Evolutionary conservation across 2,329 filamentous ascomycete genomes (phyloP).

Genomic region (Pezicula radicicola): DNA sequence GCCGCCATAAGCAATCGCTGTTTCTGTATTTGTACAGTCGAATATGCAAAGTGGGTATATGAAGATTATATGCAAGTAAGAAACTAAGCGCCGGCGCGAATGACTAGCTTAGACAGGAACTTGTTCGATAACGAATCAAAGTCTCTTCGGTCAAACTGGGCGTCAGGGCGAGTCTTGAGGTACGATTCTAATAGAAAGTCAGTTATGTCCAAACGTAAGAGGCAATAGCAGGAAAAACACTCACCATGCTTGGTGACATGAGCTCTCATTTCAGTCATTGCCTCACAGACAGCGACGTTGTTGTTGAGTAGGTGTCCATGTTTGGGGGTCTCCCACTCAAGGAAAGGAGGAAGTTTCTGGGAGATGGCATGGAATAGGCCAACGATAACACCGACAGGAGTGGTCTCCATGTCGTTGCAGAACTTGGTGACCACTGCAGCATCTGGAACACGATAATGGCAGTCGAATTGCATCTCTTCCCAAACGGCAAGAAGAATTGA

Average conservation of each 20-base stretch:
- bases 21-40: conserved; percentile 24
- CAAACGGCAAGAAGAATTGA: conserved; percentile 91
- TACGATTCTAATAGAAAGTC: conserved; percentile 70
- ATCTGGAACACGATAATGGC: conserved; percentile 90
- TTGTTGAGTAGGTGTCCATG: conserved; percentile 90
- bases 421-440: conserved; percentile 85
- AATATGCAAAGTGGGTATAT: conserved; percentile 26
- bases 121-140: conserved; percentile 97
- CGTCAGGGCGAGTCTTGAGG: conserved; percentile 69
- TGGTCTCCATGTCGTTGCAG: conserved; percentile 94
- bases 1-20: neutral
- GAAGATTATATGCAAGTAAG: conserved; percentile 18
- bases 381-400: conserved; percentile 92
- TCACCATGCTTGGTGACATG: conserved; percentile 93
- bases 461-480: conserved; percentile 99
- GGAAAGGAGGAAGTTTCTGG: conserved; percentile 88
- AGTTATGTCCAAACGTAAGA: conserved; percentile 30
- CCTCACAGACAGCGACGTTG: conserved; percentile 88
- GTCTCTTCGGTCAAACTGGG: conserved; percentile 85
- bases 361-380: conserved; percentile 97
- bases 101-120: conserved; percentile 93
- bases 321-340: conserved; percentile 90
- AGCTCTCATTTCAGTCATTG: conserved; percentile 91
- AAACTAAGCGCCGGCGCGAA: conserved; percentile 60
- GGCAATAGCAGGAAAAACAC: conserved; percentile 26